Conservation (phyloP, 2,329 filamentous ascomycete species). For the Verticillium zaregamsianum region DNA sequence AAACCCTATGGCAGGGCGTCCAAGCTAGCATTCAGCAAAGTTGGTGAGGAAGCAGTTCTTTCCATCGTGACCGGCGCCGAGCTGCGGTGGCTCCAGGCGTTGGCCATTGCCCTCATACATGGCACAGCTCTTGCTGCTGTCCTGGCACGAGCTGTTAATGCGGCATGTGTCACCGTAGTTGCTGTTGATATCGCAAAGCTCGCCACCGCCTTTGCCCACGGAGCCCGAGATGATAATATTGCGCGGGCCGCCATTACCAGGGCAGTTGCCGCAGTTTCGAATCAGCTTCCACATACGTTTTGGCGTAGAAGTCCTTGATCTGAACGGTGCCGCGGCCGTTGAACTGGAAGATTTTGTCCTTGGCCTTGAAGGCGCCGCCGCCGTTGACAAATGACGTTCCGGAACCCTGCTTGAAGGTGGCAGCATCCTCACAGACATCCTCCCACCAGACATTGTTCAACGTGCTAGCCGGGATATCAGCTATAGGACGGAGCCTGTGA, state of each 20-base stretch:
- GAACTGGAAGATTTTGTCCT: constrained; percentile 37
- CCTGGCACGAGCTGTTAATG: constrained; percentile 14
- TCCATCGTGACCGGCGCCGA: constrained; percentile 9
- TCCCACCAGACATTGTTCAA: constrained; percentile 30
- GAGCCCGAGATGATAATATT: constrained; percentile 40
- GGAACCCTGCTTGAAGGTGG: constrained; percentile 30
- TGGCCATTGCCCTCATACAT: constrained; percentile 8
- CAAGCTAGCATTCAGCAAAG: constrained; percentile 2
- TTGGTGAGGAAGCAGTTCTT: constrained; percentile 6
- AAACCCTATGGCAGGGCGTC: not conserved
- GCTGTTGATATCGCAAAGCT: constrained; percentile 35
- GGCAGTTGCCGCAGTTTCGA: constrained; percentile 45
- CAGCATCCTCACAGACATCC: constrained; percentile 30
- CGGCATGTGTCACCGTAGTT: constrained; percentile 24
- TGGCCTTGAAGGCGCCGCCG: constrained; percentile 36
- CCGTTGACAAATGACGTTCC: constrained; percentile 35
- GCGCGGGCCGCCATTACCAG: constrained; percentile 32
- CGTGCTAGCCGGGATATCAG: constrained; percentile 2
- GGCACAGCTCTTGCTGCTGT: constrained; percentile 9
- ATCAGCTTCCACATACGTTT: constrained; percentile 41
- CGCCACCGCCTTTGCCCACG: constrained; percentile 28
- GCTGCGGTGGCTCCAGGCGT: constrained; percentile 7
- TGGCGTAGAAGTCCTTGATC: constrained; percentile 34
- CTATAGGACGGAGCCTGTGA: not conserved
- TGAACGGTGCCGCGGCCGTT: constrained; percentile 31